A percentile compares a stretch with the other conserved stretches of the same genome.
Evolutionary conservation across 1,139 yeast species (phyloP).

Genomic region (Zygosaccharomyces sapae): DNA sequence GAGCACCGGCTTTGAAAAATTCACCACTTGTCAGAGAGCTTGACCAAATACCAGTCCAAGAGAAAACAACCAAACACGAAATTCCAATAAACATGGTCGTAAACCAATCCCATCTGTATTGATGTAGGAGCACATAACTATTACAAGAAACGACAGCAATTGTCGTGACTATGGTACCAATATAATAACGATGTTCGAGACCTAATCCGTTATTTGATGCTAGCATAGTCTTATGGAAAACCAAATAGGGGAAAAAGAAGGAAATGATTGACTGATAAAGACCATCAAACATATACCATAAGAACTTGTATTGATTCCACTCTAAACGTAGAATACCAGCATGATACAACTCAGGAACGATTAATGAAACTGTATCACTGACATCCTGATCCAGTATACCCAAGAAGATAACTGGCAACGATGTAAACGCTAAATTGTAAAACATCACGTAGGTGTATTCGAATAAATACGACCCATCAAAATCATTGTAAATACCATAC

Average conservation of each 20-base stretch:
- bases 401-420: slow-evolving; percentile 85
- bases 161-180: slow-evolving; percentile 76
- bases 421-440: slow-evolving; percentile 90
- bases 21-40: slow-evolving; percentile 55
- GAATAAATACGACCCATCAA: slow-evolving; percentile 87
- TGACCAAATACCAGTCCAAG: slow-evolving; percentile 93
- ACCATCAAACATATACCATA: slow-evolving; percentile 84
- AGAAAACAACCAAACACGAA: slow-evolving; percentile 64
- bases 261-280: slow-evolving; percentile 80
- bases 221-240: slow-evolving; percentile 55
- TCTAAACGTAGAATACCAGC: slow-evolving; percentile 79
- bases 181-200: slow-evolving; percentile 77
- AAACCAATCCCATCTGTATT: slow-evolving; percentile 93
- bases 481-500: slow-evolving; percentile 82
- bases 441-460: slow-evolving; percentile 91
- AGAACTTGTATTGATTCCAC: slow-evolving; percentile 75
- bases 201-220: slow-evolving; percentile 60
- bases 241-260: slow-evolving; percentile 80
- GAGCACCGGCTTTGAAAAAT: slow-evolving; percentile 71
- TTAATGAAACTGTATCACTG: slow-evolving; percentile 67
- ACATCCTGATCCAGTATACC: slow-evolving; percentile 95
- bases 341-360: slow-evolving; percentile 87
- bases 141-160: slow-evolving; percentile 81
- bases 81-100: slow-evolving; percentile 57
- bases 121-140: slow-evolving; percentile 71